Percentiles rank a stretch among this genome's conserved stretches.
phyloP scores from a whole-genome alignment of 345 rosid genomes.

The Moricandia moricandioides region DNA sequence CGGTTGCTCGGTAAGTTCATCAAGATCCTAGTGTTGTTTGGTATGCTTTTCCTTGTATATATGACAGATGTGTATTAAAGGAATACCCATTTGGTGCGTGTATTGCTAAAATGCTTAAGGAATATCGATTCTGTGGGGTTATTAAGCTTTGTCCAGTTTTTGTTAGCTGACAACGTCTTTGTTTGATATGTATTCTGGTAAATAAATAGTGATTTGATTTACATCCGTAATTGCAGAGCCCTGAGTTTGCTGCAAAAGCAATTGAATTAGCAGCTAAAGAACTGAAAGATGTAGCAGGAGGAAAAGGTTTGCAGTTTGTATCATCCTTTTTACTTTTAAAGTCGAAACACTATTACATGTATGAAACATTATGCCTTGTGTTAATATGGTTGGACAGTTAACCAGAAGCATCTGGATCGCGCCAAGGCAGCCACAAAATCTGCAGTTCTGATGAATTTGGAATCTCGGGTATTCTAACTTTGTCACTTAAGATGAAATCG shows the following conservation, averaged over 20 bases:
- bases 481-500: background rate
- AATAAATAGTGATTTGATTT: background rate
- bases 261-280: conserved; percentile 58
- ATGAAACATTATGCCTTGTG: background rate
- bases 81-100: background rate
- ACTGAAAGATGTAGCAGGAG: conserved; percentile 50
- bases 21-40: background rate
- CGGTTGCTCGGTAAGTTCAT: conserved; percentile 60
- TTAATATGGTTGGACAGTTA: conserved; percentile 40
- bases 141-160: background rate
- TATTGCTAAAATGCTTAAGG: background rate
- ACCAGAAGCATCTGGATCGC: conserved; percentile 47
- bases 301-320: conserved; percentile 47
- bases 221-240: conserved; percentile 39
- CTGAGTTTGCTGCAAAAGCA: conserved; percentile 54
- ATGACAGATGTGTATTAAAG: background rate
- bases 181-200: background rate
- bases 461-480: conserved; percentile 57
- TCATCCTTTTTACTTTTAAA: background rate
- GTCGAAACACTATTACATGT: background rate
- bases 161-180: conserved; percentile 4
- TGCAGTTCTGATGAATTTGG: conserved; percentile 71
- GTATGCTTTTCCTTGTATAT: background rate
- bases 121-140: background rate
- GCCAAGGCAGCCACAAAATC: conserved; percentile 70